Evolutionary conservation across 1,284 basidiomycete species (phyloP).

Genomic region (Schizopora paradoxa): DNA sequence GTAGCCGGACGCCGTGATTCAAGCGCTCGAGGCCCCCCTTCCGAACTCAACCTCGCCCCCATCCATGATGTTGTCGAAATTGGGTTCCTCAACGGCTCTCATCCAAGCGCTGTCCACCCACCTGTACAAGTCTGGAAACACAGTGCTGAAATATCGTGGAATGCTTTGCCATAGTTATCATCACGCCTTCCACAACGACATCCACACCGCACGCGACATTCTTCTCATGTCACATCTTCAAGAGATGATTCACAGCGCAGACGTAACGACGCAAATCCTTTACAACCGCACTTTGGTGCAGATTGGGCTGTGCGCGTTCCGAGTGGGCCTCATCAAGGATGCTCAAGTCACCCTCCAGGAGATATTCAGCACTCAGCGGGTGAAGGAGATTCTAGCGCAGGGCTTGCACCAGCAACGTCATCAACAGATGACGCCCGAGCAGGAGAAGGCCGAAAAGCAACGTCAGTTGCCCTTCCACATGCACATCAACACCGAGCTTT

Average conservation of each 20-base stretch:
- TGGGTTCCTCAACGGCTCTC: constrained; percentile 61
- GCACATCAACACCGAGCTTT: constrained; percentile 98
- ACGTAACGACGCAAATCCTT: constrained; percentile 95
- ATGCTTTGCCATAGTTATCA: constrained; percentile 98
- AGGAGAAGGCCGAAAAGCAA: constrained; percentile 95
- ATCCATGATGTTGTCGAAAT: constrained; percentile 49
- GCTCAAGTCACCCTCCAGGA: constrained; percentile 91
- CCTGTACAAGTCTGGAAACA: constrained; percentile 90
- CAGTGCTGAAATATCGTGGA: constrained; percentile 89
- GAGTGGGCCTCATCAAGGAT: constrained; percentile 91
- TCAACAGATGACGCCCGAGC: constrained; percentile 84
- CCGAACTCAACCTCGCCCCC: constrained; percentile 53
- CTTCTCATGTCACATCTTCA: constrained; percentile 98
- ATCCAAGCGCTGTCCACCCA: constrained; percentile 88
- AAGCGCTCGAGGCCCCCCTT: constrained; percentile 78
- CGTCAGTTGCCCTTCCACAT: constrained; percentile 98
- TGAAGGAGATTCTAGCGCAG: constrained; percentile 97
- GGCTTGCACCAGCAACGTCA: constrained; percentile 93
- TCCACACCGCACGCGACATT: constrained; percentile 97
- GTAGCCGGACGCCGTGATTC: constrained; percentile 89
- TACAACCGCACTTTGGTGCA: constrained; percentile 98
- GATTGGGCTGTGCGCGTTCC: constrained; percentile 95
- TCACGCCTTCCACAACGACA: constrained; percentile 94
- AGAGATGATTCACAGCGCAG: constrained; percentile 92
- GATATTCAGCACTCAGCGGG: constrained; percentile 92